Evolutionary conservation across 2,329 filamentous ascomycete genomes (phyloP).

Genomic region (Aspergillus proliferans): DNA sequence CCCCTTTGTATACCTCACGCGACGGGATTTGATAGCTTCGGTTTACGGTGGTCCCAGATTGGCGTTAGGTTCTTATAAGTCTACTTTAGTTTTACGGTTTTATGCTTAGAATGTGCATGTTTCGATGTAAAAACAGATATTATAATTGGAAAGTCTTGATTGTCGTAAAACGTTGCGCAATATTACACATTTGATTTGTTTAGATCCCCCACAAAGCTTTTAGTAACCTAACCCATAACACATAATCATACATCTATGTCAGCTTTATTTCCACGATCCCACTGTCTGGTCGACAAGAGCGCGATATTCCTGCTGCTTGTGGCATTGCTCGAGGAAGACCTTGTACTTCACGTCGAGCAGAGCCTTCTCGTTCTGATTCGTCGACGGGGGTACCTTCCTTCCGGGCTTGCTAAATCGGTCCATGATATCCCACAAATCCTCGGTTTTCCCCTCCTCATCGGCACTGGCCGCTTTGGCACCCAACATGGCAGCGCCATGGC

Average conservation of each 20-base stretch:
- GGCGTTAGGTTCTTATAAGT: too few relatives aligned
- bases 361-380: constrained; percentile 66
- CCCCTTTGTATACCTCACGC: too few relatives aligned
- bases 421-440: constrained; percentile 95
- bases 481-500: constrained; percentile 97
- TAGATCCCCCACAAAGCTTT: background rate
- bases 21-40: too few relatives aligned
- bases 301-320: constrained; percentile 76
- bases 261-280: constrained; percentile 35
- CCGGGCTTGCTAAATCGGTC: constrained; percentile 94
- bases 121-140: too few relatives aligned
- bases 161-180: too few relatives aligned
- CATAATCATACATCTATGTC: background rate
- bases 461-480: constrained; percentile 93
- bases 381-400: constrained; percentile 69
- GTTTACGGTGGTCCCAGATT: too few relatives aligned
- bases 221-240: background rate
- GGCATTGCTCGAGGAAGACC: constrained; percentile 90
- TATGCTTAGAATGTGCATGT: too few relatives aligned
- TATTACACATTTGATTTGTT: background rate
- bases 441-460: constrained; percentile 67
- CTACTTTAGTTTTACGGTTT: too few relatives aligned
- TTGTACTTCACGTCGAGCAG: constrained; percentile 85
- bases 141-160: too few relatives aligned
- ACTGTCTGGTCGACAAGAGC: constrained; percentile 64